phyloP scores from a whole-genome alignment of 2,329 filamentous ascomycete species.

The Curvularia eragrostidis region DNA sequence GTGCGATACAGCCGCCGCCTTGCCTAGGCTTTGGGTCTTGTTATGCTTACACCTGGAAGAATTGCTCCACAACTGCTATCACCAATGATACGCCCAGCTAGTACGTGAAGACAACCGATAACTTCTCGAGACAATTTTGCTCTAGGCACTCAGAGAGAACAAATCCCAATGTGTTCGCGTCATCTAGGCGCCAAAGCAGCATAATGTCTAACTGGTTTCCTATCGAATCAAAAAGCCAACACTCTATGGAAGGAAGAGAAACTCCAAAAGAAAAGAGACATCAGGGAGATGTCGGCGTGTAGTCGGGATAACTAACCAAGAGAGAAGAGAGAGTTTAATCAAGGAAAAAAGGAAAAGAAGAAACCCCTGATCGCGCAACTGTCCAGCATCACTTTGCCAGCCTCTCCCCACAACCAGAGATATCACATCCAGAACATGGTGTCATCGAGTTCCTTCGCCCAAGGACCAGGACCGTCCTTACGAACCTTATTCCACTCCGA shows the following conservation, averaged over 20 bases:
- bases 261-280: neutral
- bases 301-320: neutral
- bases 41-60: neutral
- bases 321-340: neutral
- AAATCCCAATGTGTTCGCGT: neutral
- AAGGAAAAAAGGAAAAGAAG: neutral
- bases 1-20: neutral
- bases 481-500: constrained; percentile 14
- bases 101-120: neutral
- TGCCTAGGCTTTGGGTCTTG: neutral
- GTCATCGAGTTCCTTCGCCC: constrained; percentile 1
- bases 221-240: neutral
- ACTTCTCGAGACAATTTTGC: neutral
- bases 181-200: neutral
- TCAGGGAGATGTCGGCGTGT: neutral
- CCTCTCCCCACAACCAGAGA: neutral
- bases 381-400: neutral
- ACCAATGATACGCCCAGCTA: neutral
- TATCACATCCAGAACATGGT: constrained; percentile 22
- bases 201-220: neutral
- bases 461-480: constrained; percentile 7
- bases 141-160: neutral
- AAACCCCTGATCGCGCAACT: too few species aligned
- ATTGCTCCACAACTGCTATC: neutral
- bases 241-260: neutral